Evolutionary conservation across 78 protist species (phyloP).

Genomic region (Monosiga brevicollis): DNA sequence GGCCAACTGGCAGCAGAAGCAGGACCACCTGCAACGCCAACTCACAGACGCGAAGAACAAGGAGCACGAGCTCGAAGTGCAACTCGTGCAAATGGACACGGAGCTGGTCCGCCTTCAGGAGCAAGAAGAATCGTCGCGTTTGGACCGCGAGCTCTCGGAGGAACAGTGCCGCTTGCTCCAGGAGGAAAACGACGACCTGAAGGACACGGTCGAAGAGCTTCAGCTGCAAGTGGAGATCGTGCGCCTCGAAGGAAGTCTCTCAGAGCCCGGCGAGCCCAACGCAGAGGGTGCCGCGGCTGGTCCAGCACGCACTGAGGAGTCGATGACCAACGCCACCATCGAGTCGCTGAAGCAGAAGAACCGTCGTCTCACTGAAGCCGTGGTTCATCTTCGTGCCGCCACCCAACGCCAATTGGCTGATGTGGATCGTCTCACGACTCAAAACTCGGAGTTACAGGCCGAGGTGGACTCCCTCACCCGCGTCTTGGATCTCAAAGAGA

Average conservation of each 20-base stretch:
- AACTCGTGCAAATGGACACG: neutral
- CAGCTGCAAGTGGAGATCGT: neutral
- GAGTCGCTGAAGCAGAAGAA: neutral
- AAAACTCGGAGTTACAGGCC: too few relatives aligned
- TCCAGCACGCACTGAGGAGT: too few relatives aligned
- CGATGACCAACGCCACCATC: neutral
- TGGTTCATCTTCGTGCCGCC: too few relatives aligned
- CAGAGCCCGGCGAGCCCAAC: neutral
- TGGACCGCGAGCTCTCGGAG: slow-evolving; percentile 7
- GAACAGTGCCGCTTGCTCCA: neutral
- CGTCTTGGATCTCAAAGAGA: too few relatives aligned
- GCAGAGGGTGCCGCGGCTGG: neutral
- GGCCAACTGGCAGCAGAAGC: neutral
- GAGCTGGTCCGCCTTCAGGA: neutral
- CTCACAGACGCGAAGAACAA: neutral
- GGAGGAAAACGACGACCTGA: neutral
- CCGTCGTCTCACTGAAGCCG: too few relatives aligned
- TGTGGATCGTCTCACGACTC: too few relatives aligned
- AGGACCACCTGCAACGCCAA: neutral
- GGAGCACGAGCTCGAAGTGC: neutral
- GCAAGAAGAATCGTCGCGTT: neutral
- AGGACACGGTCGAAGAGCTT: neutral
- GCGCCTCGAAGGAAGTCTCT: neutral
- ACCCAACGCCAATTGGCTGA: too few relatives aligned
- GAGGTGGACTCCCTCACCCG: too few relatives aligned